Evolutionary conservation across 495 filamentous ascomycete genomes (phyloP).

Genomic region (Daldinia vernicosa): DNA sequence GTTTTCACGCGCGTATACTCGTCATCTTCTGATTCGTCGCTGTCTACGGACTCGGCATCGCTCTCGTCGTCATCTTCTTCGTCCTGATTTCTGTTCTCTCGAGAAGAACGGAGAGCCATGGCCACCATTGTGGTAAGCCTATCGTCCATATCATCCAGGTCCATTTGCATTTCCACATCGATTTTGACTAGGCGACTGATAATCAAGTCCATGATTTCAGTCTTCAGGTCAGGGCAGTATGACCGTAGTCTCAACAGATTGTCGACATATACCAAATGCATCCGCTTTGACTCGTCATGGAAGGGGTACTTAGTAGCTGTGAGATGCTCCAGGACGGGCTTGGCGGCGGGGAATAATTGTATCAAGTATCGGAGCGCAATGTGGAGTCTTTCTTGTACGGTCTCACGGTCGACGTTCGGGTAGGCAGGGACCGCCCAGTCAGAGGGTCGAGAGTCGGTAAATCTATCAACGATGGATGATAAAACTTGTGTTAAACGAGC

Average conservation of each 20-base stretch:
- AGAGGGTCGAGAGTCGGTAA: slow-evolving; percentile 62
- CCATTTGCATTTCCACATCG: slow-evolving; percentile 92
- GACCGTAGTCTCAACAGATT: slow-evolving; percentile 78
- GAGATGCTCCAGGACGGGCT: slow-evolving; percentile 69
- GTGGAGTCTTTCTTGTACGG: slow-evolving; percentile 75
- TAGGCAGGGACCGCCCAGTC: slow-evolving; percentile 69
- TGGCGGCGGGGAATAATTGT: slow-evolving; percentile 77
- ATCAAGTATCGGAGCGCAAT: slow-evolving; percentile 78
- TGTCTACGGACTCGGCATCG: slow-evolving; percentile 63
- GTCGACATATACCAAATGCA: slow-evolving; percentile 77
- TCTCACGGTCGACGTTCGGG: slow-evolving; percentile 63
- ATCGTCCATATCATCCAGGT: slow-evolving; percentile 81
- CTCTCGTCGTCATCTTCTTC: slow-evolving; percentile 70
- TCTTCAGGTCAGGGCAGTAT: slow-evolving; percentile 82
- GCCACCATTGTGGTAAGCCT: slow-evolving; percentile 60
- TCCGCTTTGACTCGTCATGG: slow-evolving; percentile 72
- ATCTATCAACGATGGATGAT: slow-evolving; percentile 80
- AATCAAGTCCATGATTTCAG: slow-evolving; percentile 83
- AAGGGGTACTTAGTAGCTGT: slow-evolving; percentile 76
- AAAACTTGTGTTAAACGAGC: slow-evolving; percentile 65
- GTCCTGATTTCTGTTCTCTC: slow-evolving; percentile 48
- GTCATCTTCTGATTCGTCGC: slow-evolving; percentile 58
- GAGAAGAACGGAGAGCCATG: slow-evolving; percentile 50
- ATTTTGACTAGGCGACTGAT: slow-evolving; percentile 87
- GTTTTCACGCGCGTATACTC: slow-evolving; percentile 61